Conservation (phyloP, 2,329 filamentous ascomycete species). For the Cladosporium sp. region DNA sequence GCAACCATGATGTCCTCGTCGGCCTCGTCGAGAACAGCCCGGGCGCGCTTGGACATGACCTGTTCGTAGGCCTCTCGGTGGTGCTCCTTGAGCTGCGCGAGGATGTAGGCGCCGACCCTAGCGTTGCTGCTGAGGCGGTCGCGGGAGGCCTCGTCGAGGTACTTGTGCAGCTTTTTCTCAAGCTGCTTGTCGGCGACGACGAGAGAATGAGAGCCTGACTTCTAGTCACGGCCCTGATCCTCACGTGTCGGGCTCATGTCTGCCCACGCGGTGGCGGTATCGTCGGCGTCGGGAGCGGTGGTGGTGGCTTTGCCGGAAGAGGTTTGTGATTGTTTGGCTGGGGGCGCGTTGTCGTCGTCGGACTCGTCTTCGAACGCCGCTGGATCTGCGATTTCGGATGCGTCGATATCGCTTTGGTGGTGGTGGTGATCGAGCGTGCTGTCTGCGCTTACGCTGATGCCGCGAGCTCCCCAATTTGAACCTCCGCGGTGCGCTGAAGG, state of each 20-base stretch:
- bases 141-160: background rate
- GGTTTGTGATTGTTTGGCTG: conserved; percentile 31
- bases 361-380: conserved; percentile 51
- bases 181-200: background rate
- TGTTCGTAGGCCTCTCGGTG: background rate
- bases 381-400: conserved; percentile 45
- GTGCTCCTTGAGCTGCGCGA: background rate
- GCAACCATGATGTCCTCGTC: background rate
- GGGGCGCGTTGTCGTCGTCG: conserved; percentile 39
- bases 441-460: conserved; percentile 63
- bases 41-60: background rate
- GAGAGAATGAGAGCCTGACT: background rate
- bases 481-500: conserved; percentile 28
- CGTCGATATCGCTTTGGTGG: conserved; percentile 24
- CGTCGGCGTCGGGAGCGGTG: background rate
- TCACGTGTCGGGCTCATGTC: background rate
- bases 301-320: background rate
- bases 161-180: background rate
- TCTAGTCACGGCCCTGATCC: background rate
- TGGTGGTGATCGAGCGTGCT: conserved; percentile 49
- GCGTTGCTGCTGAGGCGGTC: background rate
- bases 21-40: background rate
- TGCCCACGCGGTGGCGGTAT: background rate
- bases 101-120: background rate
- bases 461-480: conserved; percentile 59